Conservation (phyloP, 176 grass and related monocot genomes). For the Triticum dicoccoides region DNA sequence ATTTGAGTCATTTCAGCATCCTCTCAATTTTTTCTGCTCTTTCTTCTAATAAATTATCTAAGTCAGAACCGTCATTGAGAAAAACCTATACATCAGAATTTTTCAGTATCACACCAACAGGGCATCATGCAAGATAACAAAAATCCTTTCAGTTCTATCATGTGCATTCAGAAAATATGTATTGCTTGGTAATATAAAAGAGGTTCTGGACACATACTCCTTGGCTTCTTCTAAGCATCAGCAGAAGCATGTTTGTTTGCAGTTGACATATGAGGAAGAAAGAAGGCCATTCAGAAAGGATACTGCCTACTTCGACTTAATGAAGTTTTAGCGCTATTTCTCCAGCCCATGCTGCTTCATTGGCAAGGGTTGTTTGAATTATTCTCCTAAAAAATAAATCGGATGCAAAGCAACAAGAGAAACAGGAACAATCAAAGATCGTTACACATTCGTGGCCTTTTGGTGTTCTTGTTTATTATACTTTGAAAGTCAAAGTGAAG, state of each 20-base stretch:
- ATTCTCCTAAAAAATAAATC: too few relatives aligned
- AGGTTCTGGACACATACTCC: slow-evolving; percentile 52
- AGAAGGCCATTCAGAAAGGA: slow-evolving; percentile 88
- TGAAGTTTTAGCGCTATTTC: neutral
- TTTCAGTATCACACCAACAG: neutral
- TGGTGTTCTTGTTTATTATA: too few relatives aligned
- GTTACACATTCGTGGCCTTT: too few relatives aligned
- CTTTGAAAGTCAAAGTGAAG: too few relatives aligned
- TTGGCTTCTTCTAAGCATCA: slow-evolving; percentile 94
- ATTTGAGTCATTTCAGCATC: slow-evolving; percentile 66
- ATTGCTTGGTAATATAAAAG: neutral
- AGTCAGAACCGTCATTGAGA: slow-evolving; percentile 39
- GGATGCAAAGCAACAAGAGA: too few relatives aligned
- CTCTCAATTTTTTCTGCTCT: slow-evolving; percentile 29
- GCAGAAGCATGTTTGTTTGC: slow-evolving; percentile 78
- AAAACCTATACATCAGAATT: slow-evolving; percentile 37
- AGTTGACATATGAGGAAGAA: slow-evolving; percentile 90
- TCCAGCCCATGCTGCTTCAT: too few relatives aligned
- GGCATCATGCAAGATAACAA: slow-evolving; percentile 17
- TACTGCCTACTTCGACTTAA: slow-evolving; percentile 71
- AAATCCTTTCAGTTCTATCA: neutral
- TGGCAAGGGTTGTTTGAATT: too few relatives aligned
- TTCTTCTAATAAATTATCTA: slow-evolving; percentile 60
- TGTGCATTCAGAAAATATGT: neutral
- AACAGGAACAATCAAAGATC: too few relatives aligned